Conservation (phyloP, 1,284 basidiomycete genomes). For the Cutaneotrichosporon sp. region DNA sequence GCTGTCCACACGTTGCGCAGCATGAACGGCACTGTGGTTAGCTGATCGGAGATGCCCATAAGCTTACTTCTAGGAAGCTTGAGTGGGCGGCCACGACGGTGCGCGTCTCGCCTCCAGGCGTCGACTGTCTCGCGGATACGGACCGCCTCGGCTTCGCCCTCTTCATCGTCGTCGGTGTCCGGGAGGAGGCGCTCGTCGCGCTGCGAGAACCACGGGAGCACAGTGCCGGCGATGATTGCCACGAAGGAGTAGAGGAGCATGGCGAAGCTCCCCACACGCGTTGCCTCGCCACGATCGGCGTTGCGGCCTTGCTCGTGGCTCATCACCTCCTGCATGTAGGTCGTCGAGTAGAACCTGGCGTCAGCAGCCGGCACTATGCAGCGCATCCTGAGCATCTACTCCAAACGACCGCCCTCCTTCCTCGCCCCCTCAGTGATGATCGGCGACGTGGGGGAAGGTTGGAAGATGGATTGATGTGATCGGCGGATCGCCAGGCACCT, state of each 20-base stretch:
- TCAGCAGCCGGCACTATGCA: not conserved
- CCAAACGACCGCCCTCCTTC: too few species aligned
- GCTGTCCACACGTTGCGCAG: conserved; percentile 89
- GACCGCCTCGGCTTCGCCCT: conserved; percentile 65
- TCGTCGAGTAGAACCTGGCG: conserved; percentile 78
- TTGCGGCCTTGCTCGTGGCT: conserved; percentile 69
- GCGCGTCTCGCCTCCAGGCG: conserved; percentile 79
- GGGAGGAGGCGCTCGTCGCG: conserved; percentile 72
- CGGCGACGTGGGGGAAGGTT: too few species aligned
- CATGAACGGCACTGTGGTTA: conserved; percentile 68
- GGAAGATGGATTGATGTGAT: not conserved
- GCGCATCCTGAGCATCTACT: not conserved
- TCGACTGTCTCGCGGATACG: conserved; percentile 70
- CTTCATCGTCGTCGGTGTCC: conserved; percentile 56
- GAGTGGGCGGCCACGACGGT: conserved; percentile 67
- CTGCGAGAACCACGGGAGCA: conserved; percentile 78
- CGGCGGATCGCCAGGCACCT: not conserved
- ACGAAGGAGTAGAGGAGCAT: conserved; percentile 82
- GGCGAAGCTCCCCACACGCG: conserved; percentile 81
- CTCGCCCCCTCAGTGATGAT: not conserved
- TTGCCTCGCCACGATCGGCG: conserved; percentile 77
- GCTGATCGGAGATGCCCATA: not conserved
- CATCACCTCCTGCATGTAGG: conserved; percentile 89
- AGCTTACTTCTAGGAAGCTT: conserved; percentile 66
- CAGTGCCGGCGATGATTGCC: conserved; percentile 75